Conservation (phyloP, 192 early-diverging fungal genomes). For the Backusella circina region DNA sequence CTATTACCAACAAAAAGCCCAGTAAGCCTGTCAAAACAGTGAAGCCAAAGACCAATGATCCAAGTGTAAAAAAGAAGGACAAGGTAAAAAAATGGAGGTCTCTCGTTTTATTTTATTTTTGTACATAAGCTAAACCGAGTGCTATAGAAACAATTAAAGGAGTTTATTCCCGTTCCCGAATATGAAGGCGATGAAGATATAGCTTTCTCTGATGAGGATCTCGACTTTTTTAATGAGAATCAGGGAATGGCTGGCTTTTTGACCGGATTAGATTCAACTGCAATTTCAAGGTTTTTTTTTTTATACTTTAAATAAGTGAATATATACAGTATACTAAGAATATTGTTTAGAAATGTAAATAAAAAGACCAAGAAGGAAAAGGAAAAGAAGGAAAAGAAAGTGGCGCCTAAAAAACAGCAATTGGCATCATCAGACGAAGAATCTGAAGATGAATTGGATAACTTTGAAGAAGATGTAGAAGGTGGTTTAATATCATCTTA, state of each 20-base stretch:
- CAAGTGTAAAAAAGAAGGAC: neutral
- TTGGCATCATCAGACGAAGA: conserved; percentile 8
- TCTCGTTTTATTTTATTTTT: neutral
- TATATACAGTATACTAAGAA: neutral
- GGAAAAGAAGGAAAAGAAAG: conserved; percentile 37
- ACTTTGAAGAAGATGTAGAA: conserved; percentile 26
- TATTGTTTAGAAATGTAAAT: conserved; percentile 3
- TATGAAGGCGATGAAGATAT: conserved; percentile 53
- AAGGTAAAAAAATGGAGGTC: neutral
- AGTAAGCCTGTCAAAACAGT: neutral
- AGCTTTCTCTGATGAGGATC: conserved; percentile 67
- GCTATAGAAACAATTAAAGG: neutral
- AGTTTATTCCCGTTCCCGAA: conserved; percentile 33
- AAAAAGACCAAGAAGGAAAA: conserved; percentile 32
- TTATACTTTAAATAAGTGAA: conserved; percentile 4
- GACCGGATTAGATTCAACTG: conserved; percentile 56
- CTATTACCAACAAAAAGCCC: neutral
- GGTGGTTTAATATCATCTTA: neutral
- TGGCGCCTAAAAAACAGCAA: neutral
- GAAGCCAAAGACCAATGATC: neutral
- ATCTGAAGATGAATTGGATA: conserved; percentile 41
- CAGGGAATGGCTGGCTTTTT: conserved; percentile 60
- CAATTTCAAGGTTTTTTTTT: conserved; percentile 50
- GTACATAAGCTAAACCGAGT: neutral
- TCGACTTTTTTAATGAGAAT: conserved; percentile 70